Conservation (phyloP, 2,329 filamentous ascomycete species). For the Fusarium temperatum region DNA sequence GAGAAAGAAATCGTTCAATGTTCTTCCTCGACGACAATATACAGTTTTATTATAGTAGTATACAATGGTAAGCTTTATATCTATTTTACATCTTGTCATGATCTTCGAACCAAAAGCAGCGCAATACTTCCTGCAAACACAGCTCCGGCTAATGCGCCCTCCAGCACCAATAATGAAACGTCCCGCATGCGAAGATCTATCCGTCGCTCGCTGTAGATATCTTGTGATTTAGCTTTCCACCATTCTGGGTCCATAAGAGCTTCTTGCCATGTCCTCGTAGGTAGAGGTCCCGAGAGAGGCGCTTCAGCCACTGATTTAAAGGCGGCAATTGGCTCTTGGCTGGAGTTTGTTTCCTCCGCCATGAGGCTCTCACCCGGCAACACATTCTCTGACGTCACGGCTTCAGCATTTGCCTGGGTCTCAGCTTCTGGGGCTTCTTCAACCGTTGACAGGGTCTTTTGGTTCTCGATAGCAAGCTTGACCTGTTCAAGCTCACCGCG, state of each 20-base stretch:
- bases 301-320: constrained; percentile 11
- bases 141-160: constrained; percentile 74
- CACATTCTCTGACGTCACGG: constrained; percentile 11
- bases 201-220: constrained; percentile 72
- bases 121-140: constrained; percentile 64
- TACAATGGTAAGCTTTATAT: constrained; percentile 31
- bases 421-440: constrained; percentile 8
- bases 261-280: constrained; percentile 53
- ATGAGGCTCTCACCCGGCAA: neutral
- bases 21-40: neutral
- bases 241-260: constrained; percentile 51
- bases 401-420: neutral
- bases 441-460: constrained; percentile 30
- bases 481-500: constrained; percentile 52
- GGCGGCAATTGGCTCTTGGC: neutral
- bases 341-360: neutral
- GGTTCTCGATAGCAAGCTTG: constrained; percentile 43
- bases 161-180: constrained; percentile 72
- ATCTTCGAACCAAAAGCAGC: constrained; percentile 55
- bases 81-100: constrained; percentile 35
- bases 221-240: constrained; percentile 61
- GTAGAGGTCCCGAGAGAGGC: neutral
- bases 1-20: neutral
- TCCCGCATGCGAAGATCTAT: constrained; percentile 74
- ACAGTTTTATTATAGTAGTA: constrained; percentile 23